Conservation (phyloP, 495 filamentous ascomycete genomes). For the Poronia punctata region DNA sequence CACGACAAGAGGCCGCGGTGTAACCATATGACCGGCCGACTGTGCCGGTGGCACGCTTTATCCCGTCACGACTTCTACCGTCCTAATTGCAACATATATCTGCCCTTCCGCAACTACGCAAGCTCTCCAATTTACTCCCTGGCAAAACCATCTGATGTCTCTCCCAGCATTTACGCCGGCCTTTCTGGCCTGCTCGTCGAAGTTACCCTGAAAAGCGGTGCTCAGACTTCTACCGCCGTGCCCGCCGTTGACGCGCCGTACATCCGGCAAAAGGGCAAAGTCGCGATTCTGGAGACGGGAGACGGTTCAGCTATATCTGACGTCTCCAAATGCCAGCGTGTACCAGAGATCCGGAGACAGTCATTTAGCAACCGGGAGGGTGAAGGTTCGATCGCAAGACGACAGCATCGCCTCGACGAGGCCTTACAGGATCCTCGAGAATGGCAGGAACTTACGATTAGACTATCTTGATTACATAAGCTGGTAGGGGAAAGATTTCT, state of each 20-base stretch:
- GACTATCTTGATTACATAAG: not conserved
- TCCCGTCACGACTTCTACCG: conserved; percentile 34
- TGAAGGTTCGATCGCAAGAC: not conserved
- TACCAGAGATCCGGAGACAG: conserved; percentile 7
- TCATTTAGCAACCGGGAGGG: not conserved
- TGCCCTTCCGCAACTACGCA: conserved; percentile 13
- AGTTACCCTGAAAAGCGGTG: conserved; percentile 16
- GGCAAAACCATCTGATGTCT: conserved; percentile 31
- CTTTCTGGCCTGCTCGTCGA: conserved; percentile 34
- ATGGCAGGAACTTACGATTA: not conserved
- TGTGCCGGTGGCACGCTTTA: conserved; percentile 37
- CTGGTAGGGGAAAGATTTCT: no score
- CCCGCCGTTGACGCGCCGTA: not conserved
- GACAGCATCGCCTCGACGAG: conserved; percentile 10
- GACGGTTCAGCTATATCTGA: conserved; percentile 9
- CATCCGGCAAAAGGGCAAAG: conserved; percentile 2
- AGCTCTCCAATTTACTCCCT: conserved; percentile 32
- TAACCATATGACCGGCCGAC: conserved; percentile 15
- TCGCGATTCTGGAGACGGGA: conserved; percentile 7
- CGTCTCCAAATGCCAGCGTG: conserved; percentile 3
- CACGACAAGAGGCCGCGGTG: conserved; percentile 15
- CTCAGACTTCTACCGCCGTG: not conserved
- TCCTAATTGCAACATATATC: conserved; percentile 36
- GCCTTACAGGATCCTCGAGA: conserved; percentile 3
- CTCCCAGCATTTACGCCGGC: conserved; percentile 37